Conservation (phyloP, 2,329 filamentous ascomycete species). For the Purpureocillium lavendulum region DNA sequence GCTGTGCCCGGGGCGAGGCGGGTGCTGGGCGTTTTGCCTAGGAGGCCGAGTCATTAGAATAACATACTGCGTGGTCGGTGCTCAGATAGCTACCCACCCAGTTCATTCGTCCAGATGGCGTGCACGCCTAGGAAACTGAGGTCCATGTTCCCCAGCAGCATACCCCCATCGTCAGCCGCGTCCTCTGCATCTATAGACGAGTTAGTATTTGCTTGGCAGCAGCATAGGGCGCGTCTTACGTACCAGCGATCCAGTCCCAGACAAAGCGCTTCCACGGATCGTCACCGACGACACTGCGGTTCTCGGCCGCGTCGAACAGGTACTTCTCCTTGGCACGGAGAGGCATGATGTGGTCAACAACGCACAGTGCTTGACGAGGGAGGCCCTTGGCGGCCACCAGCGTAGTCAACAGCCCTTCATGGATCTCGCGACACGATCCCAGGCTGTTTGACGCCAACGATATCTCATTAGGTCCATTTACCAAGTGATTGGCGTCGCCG, state of each 20-base stretch:
- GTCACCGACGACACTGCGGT: slow-evolving; percentile 59
- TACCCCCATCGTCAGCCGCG: slow-evolving; percentile 57
- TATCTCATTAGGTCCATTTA: slow-evolving; percentile 25
- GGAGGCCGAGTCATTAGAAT: slow-evolving; percentile 6
- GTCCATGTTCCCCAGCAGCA: slow-evolving; percentile 61
- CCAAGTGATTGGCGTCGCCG: slow-evolving; percentile 16
- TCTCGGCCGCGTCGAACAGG: slow-evolving; percentile 55
- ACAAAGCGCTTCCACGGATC: slow-evolving; percentile 68
- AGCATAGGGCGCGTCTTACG: no score
- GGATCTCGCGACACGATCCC: slow-evolving; percentile 45
- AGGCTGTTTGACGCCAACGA: slow-evolving; percentile 28
- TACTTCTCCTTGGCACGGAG: slow-evolving; percentile 54
- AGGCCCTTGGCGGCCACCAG: slow-evolving; percentile 36
- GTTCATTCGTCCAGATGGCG: slow-evolving; percentile 61
- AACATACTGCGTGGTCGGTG: background rate
- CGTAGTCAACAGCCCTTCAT: slow-evolving; percentile 44
- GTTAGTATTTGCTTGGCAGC: slow-evolving; percentile 9
- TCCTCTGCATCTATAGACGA: slow-evolving; percentile 46
- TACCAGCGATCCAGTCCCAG: slow-evolving; percentile 70
- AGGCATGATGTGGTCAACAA: slow-evolving; percentile 50
- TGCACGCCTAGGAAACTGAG: slow-evolving; percentile 68
- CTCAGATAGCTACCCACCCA: slow-evolving; percentile 38
- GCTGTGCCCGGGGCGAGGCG: slow-evolving; percentile 37
- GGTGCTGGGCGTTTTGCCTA: slow-evolving; percentile 38
- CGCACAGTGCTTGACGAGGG: slow-evolving; percentile 40